A percentile compares a stretch with the other conserved stretches of the same genome.
These are phyloP conservation scores for Solanum microdontum DNA, from an alignment of 257 asterid species.

Conservation along the genomic window DNA sequence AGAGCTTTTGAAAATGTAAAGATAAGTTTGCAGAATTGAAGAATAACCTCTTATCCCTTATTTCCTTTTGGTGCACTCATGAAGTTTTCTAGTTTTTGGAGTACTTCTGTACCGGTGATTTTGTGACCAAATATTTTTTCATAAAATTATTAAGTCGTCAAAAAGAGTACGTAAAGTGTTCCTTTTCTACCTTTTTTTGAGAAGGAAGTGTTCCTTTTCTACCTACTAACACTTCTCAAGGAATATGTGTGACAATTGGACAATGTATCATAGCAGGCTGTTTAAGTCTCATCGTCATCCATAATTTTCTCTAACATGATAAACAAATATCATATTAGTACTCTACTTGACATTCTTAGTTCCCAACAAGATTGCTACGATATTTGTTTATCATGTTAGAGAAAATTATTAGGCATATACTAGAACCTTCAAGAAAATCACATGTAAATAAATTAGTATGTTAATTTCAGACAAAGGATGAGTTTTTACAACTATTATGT, in stretches of 20 bases:
- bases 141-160: neutral
- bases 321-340: neutral
- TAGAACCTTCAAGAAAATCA: neutral
- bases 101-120: neutral
- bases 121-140: neutral
- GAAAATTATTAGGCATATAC: neutral
- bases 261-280: neutral
- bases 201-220: no score
- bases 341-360: neutral
- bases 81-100: neutral
- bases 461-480: neutral
- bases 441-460: neutral
- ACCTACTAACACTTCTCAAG: neutral
- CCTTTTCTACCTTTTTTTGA: neutral
- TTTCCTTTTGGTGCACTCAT: neutral
- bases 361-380: neutral
- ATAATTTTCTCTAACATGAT: neutral
- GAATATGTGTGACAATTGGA: neutral
- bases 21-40: neutral
- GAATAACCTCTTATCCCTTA: neutral
- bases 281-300: neutral
- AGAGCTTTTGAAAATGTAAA: neutral
- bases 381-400: neutral
- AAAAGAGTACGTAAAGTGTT: neutral
- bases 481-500: neutral